Conservation (phyloP, 352 stramenopile genomes). For the Phytophthora multivora region DNA sequence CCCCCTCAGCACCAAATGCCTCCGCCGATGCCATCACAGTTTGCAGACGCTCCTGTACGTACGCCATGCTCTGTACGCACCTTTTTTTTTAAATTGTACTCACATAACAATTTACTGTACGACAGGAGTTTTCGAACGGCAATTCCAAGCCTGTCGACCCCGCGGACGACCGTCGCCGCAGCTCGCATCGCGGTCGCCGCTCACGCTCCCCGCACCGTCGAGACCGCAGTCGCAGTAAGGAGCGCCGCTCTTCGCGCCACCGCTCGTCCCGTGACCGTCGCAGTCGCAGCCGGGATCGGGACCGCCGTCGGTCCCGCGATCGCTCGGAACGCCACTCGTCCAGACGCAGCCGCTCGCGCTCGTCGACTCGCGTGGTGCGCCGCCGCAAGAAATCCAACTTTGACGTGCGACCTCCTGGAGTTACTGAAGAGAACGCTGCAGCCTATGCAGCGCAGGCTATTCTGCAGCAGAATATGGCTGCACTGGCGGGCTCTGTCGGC, state of each 20-base stretch:
- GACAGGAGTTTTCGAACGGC: constrained; percentile 31
- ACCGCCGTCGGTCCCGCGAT: constrained; percentile 37
- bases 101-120: constrained; percentile 1
- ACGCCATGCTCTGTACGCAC: background rate
- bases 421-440: constrained; percentile 83
- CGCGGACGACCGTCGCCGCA: constrained; percentile 24
- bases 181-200: constrained; percentile 43
- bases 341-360: constrained; percentile 49
- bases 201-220: constrained; percentile 47
- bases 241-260: constrained; percentile 45
- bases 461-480: constrained; percentile 83
- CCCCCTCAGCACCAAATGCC: constrained; percentile 23
- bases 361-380: constrained; percentile 50
- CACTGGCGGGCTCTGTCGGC: constrained; percentile 63
- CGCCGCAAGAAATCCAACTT: constrained; percentile 84
- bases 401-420: constrained; percentile 77
- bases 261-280: constrained; percentile 47
- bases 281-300: constrained; percentile 46
- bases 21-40: constrained; percentile 47
- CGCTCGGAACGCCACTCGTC: constrained; percentile 47
- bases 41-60: constrained; percentile 62
- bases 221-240: constrained; percentile 40
- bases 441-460: constrained; percentile 86
- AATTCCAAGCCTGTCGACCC: constrained; percentile 12
- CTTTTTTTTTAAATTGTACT: background rate